phyloP scores from a whole-genome alignment of 352 stramenopile species.

The Paralagenidium karlingii region DNA sequence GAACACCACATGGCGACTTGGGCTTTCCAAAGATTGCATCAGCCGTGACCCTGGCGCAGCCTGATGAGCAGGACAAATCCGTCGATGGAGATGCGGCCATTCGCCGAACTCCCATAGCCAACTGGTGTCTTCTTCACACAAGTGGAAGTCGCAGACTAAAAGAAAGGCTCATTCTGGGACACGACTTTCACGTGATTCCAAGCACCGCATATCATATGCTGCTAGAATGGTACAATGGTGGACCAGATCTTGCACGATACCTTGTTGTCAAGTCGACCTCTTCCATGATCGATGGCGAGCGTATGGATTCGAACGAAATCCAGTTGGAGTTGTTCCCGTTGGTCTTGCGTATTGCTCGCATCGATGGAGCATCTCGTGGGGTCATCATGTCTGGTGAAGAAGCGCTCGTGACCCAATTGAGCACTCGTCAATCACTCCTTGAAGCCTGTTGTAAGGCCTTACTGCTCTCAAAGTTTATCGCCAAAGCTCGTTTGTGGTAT shows the following conservation, averaged over 20 bases:
- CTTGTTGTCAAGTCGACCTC: too few species aligned
- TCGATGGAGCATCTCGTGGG: slow-evolving; percentile 48
- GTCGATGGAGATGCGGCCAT: not conserved
- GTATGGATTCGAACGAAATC: slow-evolving; percentile 11
- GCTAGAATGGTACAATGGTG: slow-evolving; percentile 69
- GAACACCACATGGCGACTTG: slow-evolving; percentile 41
- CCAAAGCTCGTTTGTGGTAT: slow-evolving; percentile 71
- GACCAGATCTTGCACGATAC: slow-evolving; percentile 47
- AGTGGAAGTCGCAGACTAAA: slow-evolving; percentile 65
- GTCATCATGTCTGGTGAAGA: slow-evolving; percentile 75
- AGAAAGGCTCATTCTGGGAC: slow-evolving; percentile 48
- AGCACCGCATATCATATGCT: slow-evolving; percentile 47
- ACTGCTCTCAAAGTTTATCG: slow-evolving; percentile 48
- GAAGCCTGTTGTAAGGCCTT: slow-evolving; percentile 63
- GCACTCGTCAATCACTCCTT: slow-evolving; percentile 39
- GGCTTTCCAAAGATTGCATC: slow-evolving; percentile 34
- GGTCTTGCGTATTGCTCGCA: slow-evolving; percentile 59
- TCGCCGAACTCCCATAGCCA: slow-evolving; percentile 63
- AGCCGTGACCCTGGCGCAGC: too few species aligned
- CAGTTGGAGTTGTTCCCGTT: slow-evolving; percentile 72
- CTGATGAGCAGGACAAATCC: not conserved
- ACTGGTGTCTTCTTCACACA: slow-evolving; percentile 63
- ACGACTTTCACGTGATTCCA: slow-evolving; percentile 57
- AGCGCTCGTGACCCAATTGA: slow-evolving; percentile 48
- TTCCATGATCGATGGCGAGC: slow-evolving; percentile 22